Evolutionary conservation across 2,329 filamentous ascomycete species (phyloP).

Genomic region (Gnomoniopsis sp.): DNA sequence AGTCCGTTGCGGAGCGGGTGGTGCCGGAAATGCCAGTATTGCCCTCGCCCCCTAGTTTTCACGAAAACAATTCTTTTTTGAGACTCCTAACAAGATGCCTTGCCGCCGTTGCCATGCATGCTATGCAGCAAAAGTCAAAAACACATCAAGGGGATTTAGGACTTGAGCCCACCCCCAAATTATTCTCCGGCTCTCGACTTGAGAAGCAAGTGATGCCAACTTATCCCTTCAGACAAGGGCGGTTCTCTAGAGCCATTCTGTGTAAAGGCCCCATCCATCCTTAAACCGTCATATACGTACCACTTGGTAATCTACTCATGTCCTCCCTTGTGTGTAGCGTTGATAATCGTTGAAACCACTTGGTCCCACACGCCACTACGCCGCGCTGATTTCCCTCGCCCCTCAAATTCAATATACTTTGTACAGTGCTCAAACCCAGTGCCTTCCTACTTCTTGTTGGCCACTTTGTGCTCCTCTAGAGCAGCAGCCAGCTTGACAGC

Average conservation of each 20-base stretch:
- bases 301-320: slow-evolving; percentile 10
- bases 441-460: slow-evolving; percentile 47
- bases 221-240: background rate
- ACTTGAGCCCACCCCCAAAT: background rate
- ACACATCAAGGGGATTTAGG: background rate
- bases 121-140: slow-evolving; percentile 13
- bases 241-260: no score
- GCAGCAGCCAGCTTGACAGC: slow-evolving; percentile 50
- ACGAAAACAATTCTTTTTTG: background rate
- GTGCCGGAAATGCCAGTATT: background rate
- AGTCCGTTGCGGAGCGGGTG: background rate
- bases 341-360: slow-evolving; percentile 14
- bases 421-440: background rate
- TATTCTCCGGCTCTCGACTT: background rate
- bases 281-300: slow-evolving; percentile 4
- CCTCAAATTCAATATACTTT: slow-evolving; percentile 2
- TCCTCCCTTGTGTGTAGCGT: background rate
- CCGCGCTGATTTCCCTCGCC: background rate
- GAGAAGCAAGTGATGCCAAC: background rate
- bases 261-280: background rate
- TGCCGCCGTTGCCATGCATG: background rate
- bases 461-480: slow-evolving; percentile 52
- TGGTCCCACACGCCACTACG: slow-evolving; percentile 5
- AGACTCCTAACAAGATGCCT: background rate
- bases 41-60: background rate